phyloP scores from a whole-genome alignment of 345 rosid genomes.

The Cardiospermum halicacabum region DNA sequence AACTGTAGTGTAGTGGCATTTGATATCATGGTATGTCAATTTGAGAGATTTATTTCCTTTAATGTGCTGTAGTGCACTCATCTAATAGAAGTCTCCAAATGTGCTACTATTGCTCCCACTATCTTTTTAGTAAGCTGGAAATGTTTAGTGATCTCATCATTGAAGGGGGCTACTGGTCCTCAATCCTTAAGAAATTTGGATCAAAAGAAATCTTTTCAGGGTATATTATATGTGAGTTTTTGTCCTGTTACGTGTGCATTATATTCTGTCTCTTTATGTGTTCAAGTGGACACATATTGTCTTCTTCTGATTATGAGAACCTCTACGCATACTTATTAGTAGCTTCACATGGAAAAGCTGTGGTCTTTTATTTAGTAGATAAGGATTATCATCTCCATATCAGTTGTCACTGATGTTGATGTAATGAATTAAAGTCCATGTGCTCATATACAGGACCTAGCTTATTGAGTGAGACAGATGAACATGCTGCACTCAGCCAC shows the following conservation, averaged over 20 bases:
- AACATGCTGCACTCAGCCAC: slow-evolving; percentile 1
- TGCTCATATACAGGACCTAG: not conserved
- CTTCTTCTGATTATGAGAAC: slow-evolving; percentile 30
- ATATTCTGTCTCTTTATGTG: slow-evolving; percentile 26
- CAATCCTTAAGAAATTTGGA: slow-evolving; percentile 7
- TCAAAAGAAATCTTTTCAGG: slow-evolving; percentile 12
- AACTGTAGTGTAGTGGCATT: slow-evolving; percentile 2
- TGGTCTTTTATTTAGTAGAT: slow-evolving; percentile 10
- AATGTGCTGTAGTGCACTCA: slow-evolving; percentile 11
- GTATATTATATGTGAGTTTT: slow-evolving; percentile 16
- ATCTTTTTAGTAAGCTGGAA: slow-evolving; percentile 8
- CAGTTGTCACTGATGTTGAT: slow-evolving; percentile 13
- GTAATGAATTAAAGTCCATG: slow-evolving; percentile 18
- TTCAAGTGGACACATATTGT: slow-evolving; percentile 27
- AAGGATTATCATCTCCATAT: slow-evolving; percentile 18
- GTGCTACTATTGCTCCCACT: slow-evolving; percentile 12
- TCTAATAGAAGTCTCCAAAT: slow-evolving; percentile 8
- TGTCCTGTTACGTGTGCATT: slow-evolving; percentile 24
- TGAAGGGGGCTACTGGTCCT: slow-evolving; percentile 15
- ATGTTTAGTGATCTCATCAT: slow-evolving; percentile 11
- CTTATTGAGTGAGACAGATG: not conserved
- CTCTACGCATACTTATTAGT: slow-evolving; percentile 14
- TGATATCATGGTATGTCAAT: slow-evolving; percentile 4
- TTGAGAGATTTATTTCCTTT: not conserved
- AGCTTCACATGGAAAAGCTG: slow-evolving; percentile 27